phyloP scores from a whole-genome alignment of 2,329 filamentous ascomycete species.

The Parastagonospora avenae region DNA sequence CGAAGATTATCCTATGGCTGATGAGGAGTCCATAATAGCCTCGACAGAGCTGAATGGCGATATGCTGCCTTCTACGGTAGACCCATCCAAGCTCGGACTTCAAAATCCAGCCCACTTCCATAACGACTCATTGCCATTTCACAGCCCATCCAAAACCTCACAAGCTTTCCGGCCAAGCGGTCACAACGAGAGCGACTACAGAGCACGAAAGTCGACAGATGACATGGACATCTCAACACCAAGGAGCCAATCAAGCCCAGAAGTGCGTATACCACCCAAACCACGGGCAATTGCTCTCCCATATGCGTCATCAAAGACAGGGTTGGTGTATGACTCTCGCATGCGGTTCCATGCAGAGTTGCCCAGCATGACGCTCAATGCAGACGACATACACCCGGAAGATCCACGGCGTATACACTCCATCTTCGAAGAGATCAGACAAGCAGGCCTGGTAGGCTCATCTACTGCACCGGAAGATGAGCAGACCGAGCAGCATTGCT shows the following conservation, averaged over 20 bases:
- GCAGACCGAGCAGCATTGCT: slow-evolving; percentile 58
- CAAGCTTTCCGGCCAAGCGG: slow-evolving; percentile 9
- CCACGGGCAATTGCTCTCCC: slow-evolving; percentile 43
- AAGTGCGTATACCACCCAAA: slow-evolving; percentile 37
- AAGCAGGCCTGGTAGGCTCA: slow-evolving; percentile 75
- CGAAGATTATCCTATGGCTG: slow-evolving; percentile 35
- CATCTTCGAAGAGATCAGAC: slow-evolving; percentile 88
- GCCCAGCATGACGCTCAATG: slow-evolving; percentile 47
- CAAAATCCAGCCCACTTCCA: slow-evolving; percentile 16
- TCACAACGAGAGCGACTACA: slow-evolving; percentile 8
- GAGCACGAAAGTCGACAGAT: slow-evolving; percentile 20
- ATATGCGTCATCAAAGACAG: slow-evolving; percentile 46
- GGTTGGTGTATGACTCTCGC: slow-evolving; percentile 77
- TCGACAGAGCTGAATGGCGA: slow-evolving; percentile 43
- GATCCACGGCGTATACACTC: slow-evolving; percentile 90
- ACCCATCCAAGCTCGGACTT: slow-evolving; percentile 33
- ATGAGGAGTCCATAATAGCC: slow-evolving; percentile 32
- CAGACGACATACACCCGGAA: slow-evolving; percentile 85
- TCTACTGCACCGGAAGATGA: slow-evolving; percentile 57
- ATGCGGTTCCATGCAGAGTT: slow-evolving; percentile 94
- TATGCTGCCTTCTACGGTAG: slow-evolving; percentile 27
- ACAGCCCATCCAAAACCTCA: slow-evolving; percentile 22
- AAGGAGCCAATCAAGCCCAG: slow-evolving; percentile 21
- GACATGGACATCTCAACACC: slow-evolving; percentile 27
- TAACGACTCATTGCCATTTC: slow-evolving; percentile 35